Conservation (phyloP, 495 filamentous ascomycete species). For the Aspergillus asperescens region DNA sequence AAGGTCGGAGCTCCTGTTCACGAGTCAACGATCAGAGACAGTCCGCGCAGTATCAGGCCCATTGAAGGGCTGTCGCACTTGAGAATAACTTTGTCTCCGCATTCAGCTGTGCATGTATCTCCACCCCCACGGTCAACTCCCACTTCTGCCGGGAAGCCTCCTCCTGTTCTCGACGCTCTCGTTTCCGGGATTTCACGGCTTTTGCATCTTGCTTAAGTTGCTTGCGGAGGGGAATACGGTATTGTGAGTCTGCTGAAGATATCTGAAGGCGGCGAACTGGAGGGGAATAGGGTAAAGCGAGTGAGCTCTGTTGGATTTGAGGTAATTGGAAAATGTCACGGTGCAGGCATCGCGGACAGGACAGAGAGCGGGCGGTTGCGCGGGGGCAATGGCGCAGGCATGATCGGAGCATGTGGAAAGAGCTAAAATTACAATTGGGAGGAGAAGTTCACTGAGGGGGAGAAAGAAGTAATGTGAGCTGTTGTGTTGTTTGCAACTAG, state of each 20-base stretch:
- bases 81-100: conserved; percentile 83
- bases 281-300: conserved; percentile 12
- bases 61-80: conserved; percentile 25
- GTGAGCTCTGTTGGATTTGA: not conserved
- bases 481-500: not conserved
- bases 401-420: conserved; percentile 33
- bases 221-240: conserved; percentile 59
- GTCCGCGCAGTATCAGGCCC: not conserved
- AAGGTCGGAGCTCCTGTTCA: conserved; percentile 58
- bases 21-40: conserved; percentile 1
- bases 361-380: conserved; percentile 26
- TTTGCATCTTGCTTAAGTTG: conserved; percentile 70
- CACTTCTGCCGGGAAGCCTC: conserved; percentile 49
- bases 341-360: conserved; percentile 16
- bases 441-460: not conserved
- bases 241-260: conserved; percentile 18
- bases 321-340: conserved; percentile 1
- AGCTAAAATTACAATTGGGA: not conserved
- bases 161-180: conserved; percentile 33
- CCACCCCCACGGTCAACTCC: conserved; percentile 91
- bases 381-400: conserved; percentile 28
- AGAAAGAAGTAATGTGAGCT: not conserved
- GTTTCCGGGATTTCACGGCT: conserved; percentile 34
- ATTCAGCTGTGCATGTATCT: conserved; percentile 95
- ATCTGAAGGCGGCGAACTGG: conserved; percentile 25